These are phyloP conservation scores for Cutaneotrichosporon daszewskae DNA, from an alignment of 1,284 basidiomycete genomes.

Conservation along the genomic window DNA sequence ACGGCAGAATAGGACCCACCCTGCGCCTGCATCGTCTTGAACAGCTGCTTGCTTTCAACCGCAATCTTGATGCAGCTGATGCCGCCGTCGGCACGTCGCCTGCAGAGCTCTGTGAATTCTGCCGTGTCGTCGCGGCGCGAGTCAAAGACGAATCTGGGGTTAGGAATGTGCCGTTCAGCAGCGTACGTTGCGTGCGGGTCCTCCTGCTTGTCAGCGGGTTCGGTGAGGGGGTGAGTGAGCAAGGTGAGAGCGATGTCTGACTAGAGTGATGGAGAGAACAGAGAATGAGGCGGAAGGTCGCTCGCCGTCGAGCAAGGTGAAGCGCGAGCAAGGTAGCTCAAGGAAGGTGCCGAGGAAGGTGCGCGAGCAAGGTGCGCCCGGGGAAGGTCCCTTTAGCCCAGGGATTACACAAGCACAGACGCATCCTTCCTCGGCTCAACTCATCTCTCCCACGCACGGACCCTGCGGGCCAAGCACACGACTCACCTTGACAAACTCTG, in stretches of 20 bases:
- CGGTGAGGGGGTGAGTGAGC: background rate
- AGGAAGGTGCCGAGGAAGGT: no score
- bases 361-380: no score
- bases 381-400: no score
- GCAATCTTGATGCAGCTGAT: conserved; percentile 60
- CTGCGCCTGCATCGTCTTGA: conserved; percentile 63
- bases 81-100: conserved; percentile 50
- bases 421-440: no score
- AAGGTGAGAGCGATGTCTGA: background rate
- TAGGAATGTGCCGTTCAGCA: background rate
- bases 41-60: conserved; percentile 63
- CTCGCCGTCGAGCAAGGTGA: no score
- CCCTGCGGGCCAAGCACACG: no score
- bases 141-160: conserved; percentile 36
- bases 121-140: conserved; percentile 38
- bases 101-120: conserved; percentile 59
- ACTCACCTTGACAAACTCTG: conserved; percentile 39
- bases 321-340: no score
- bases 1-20: conserved; percentile 13
- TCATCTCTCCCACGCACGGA: no score
- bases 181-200: background rate
- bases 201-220: conserved; percentile 1
- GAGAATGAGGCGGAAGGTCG: no score
- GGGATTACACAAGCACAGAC: no score
- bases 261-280: no score